phyloP scores from a whole-genome alignment of 2,329 filamentous ascomycete genomes.

The Colletotrichum lini region DNA sequence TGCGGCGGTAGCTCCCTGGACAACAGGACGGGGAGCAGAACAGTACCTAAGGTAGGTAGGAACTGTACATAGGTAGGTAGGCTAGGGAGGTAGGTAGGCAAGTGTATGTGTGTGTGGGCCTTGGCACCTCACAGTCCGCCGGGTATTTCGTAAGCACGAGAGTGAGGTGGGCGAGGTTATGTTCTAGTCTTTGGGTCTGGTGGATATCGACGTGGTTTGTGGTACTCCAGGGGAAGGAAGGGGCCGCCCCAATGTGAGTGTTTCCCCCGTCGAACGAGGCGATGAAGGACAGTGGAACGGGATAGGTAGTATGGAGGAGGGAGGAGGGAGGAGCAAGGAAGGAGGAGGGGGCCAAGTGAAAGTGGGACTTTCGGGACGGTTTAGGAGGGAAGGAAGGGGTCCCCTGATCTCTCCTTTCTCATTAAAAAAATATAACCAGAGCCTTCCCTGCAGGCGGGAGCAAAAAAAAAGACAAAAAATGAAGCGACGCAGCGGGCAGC shows the following conservation, averaged over 20 bases:
- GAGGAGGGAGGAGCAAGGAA: slow-evolving; percentile 16
- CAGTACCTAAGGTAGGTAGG: not conserved
- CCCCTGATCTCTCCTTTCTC: slow-evolving; percentile 40
- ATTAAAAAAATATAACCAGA: slow-evolving; percentile 12
- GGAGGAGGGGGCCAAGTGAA: slow-evolving; percentile 10
- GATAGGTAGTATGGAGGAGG: not conserved
- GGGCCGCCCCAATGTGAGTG: slow-evolving; percentile 22
- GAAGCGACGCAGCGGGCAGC: slow-evolving; percentile 10
- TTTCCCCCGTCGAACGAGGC: slow-evolving; percentile 7
- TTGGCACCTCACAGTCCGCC: not conserved
- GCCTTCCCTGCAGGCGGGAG: slow-evolving; percentile 31
- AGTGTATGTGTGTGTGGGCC: not conserved
- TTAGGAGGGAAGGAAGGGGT: slow-evolving; percentile 36
- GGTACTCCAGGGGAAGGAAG: slow-evolving; percentile 29
- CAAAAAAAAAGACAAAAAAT: slow-evolving; percentile 16
- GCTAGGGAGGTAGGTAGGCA: too few relatives aligned
- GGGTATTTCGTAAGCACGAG: not conserved
- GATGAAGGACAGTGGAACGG: not conserved
- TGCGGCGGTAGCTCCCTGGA: slow-evolving; percentile 4
- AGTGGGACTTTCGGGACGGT: slow-evolving; percentile 33
- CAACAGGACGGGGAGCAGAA: slow-evolving; percentile 2
- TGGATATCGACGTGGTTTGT: slow-evolving; percentile 28
- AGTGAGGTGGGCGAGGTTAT: not conserved
- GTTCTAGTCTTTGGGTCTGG: slow-evolving; percentile 8
- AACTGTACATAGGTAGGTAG: too few relatives aligned